Evolutionary conservation across 352 stramenopile species (phyloP).

Genomic region (Pythium folliculosum): DNA sequence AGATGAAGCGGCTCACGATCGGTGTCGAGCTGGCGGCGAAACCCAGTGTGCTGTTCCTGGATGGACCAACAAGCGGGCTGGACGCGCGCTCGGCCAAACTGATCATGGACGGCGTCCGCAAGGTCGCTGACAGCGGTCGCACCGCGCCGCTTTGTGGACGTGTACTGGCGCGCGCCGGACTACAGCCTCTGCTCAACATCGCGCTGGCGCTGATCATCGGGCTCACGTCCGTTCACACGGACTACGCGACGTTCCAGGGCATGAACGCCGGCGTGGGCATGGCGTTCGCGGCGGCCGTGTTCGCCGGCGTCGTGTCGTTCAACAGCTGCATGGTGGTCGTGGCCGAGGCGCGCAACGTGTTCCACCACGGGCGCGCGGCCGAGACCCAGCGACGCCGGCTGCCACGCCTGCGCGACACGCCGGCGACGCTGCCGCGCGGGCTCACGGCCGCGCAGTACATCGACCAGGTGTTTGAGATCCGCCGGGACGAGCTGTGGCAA

Average conservation of each 20-base stretch:
- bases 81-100: constrained; percentile 83
- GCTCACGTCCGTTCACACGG: constrained; percentile 27
- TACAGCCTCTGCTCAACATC: constrained; percentile 55
- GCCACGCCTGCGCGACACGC: constrained; percentile 16
- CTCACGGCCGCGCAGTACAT: constrained; percentile 31
- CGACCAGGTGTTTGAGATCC: constrained; percentile 25
- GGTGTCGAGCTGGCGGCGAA: constrained; percentile 74
- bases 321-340: constrained; percentile 8
- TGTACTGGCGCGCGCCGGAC: constrained; percentile 71
- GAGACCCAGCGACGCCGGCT: constrained; percentile 34
- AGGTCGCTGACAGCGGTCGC: constrained; percentile 59
- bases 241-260: constrained; percentile 32
- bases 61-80: constrained; percentile 81
- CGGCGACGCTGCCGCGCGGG: constrained; percentile 7
- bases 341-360: constrained; percentile 73
- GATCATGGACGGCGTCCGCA: constrained; percentile 82
- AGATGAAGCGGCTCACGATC: constrained; percentile 61
- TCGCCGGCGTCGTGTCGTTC: constrained; percentile 39
- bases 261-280: constrained; percentile 48
- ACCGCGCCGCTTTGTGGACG: constrained; percentile 22
- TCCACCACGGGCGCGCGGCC: constrained; percentile 44
- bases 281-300: constrained; percentile 66
- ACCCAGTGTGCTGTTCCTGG: constrained; percentile 77
- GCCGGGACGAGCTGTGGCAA: constrained; percentile 28
- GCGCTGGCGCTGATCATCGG: constrained; percentile 48